Conservation (phyloP, 306 rosid species). For the Lupinus albus region DNA sequence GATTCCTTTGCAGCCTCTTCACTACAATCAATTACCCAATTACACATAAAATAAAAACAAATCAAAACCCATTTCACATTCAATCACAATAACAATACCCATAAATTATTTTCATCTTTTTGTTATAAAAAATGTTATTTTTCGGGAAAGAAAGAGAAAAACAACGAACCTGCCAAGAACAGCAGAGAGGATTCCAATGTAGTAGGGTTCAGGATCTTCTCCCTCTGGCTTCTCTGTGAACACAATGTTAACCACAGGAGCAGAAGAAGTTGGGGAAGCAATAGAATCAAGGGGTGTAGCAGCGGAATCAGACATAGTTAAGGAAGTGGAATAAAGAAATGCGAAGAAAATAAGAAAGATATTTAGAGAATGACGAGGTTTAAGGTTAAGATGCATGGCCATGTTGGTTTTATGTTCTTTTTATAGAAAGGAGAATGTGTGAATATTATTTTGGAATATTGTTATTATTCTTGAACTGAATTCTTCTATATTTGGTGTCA, state of each 20-base stretch:
- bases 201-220: conserved; percentile 75
- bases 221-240: conserved; percentile 69
- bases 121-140: too few species aligned
- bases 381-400: background rate
- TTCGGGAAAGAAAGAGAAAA: background rate
- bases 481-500: too few species aligned
- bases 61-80: background rate
- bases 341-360: conserved; percentile 10
- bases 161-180: conserved; percentile 75
- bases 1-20: conserved; percentile 92
- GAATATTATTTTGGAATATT: too few species aligned
- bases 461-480: too few species aligned
- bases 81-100: background rate
- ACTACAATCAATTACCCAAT: conserved; percentile 46
- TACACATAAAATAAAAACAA: background rate
- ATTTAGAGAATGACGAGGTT: background rate
- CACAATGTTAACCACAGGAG: conserved; percentile 72
- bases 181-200: conserved; percentile 81
- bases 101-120: background rate
- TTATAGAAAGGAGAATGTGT: too few species aligned
- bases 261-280: conserved; percentile 46
- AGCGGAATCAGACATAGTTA: conserved; percentile 40
- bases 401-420: background rate
- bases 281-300: conserved; percentile 30
- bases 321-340: background rate